Conservation (phyloP, 2,329 filamentous ascomycete genomes). For the Cryphonectria naterciae region DNA sequence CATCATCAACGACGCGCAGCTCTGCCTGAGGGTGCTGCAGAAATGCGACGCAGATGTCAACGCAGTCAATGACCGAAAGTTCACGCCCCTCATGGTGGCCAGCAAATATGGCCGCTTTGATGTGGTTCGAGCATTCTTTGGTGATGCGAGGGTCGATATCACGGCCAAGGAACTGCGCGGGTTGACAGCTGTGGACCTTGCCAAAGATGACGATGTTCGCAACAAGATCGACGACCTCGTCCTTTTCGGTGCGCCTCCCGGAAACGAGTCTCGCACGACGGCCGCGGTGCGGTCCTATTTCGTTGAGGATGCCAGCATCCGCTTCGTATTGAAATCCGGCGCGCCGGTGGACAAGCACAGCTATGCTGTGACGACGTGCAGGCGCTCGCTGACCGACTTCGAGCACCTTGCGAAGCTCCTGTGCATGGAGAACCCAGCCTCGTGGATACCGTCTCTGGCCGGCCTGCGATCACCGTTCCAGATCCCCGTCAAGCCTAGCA, state of each 20-base stretch:
- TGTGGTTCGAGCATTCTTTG: slow-evolving; percentile 85
- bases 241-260: slow-evolving; percentile 74
- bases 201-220: slow-evolving; percentile 95
- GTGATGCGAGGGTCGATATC: slow-evolving; percentile 84
- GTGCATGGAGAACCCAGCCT: slow-evolving; percentile 87
- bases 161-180: slow-evolving; percentile 83
- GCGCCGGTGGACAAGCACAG: slow-evolving; percentile 80
- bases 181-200: slow-evolving; percentile 90
- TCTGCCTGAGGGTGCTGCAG: slow-evolving; percentile 76
- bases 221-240: slow-evolving; percentile 96
- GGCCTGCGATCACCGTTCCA: slow-evolving; percentile 87
- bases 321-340: slow-evolving; percentile 92
- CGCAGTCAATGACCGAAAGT: slow-evolving; percentile 90
- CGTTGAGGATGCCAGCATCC: slow-evolving; percentile 92
- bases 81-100: slow-evolving; percentile 95
- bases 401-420: slow-evolving; percentile 86
- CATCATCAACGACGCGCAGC: slow-evolving; percentile 83
- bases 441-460: slow-evolving; percentile 83
- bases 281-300: slow-evolving; percentile 95
- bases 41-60: slow-evolving; percentile 95
- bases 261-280: slow-evolving; percentile 79
- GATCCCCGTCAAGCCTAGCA: slow-evolving; percentile 87
- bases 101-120: slow-evolving; percentile 97
- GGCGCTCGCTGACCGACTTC: slow-evolving; percentile 85
- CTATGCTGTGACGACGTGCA: slow-evolving; percentile 93